Conservation (phyloP, 192 early-diverging fungal species). For the Nowakowskiella sp. region DNA sequence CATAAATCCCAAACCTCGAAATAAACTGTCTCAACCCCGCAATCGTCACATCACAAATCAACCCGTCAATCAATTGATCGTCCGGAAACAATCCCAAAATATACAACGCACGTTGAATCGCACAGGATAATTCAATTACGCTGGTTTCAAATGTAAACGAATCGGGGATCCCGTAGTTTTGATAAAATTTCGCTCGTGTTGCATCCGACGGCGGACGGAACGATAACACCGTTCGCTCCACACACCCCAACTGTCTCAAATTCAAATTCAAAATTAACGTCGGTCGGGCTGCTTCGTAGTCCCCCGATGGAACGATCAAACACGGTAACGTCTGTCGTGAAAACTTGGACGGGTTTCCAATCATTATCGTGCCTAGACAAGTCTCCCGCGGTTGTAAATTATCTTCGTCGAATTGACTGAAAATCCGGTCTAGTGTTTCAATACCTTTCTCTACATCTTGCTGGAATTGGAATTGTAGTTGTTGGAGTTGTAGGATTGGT, state of each 20-base stretch:
- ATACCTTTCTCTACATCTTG: neutral
- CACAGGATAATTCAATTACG: too few species aligned
- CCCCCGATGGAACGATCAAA: constrained; percentile 25
- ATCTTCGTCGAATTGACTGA: constrained; percentile 17
- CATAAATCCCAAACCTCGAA: constrained; percentile 25
- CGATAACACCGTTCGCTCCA: constrained; percentile 19
- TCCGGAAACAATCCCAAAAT: too few species aligned
- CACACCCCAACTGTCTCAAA: constrained; percentile 22
- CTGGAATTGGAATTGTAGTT: constrained; percentile 3
- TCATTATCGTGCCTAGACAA: constrained; percentile 20
- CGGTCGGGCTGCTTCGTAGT: constrained; percentile 12
- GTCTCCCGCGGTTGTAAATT: constrained; percentile 12
- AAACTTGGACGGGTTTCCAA: constrained; percentile 18
- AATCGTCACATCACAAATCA: constrained; percentile 22
- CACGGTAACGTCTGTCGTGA: too few species aligned
- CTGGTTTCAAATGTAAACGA: too few species aligned
- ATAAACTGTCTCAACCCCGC: constrained; percentile 16
- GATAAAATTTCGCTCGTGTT: constrained; percentile 21
- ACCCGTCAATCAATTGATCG: constrained; percentile 10
- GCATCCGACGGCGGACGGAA: constrained; percentile 16
- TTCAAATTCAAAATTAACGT: constrained; percentile 19
- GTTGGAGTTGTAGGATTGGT: too few species aligned
- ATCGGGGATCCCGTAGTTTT: constrained; percentile 13
- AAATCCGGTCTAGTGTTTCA: constrained; percentile 6
- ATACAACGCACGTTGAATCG: too few species aligned